Base-by-base conservation (phyloP, 1,284 basidiomycete genomes). In the Apiotrichum siamense region DNA sequence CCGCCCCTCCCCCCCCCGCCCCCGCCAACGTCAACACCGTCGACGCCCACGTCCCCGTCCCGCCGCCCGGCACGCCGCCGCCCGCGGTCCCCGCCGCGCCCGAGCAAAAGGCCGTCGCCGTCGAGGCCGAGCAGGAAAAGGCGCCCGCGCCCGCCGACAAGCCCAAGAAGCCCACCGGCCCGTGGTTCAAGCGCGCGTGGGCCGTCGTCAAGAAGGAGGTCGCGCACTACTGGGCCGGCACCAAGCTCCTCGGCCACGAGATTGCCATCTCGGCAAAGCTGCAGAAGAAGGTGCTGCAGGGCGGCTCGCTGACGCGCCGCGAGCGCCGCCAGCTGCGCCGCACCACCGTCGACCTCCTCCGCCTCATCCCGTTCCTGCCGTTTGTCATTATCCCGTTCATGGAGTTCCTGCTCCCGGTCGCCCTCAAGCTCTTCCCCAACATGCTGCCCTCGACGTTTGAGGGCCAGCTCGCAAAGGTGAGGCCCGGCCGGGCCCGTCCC, bases 401-500 rank as follows among this genome's bases (percentile, higher is more conserved):
- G 88, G 96, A 99, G 71, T 72, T 99, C 23, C 79, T 99, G n/a
- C 81, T 99, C 2, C 94, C 96, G 3, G 88, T 98, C 31, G 92
- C 92, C 0, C 81, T 99, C 63, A 96, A 94, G 74, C 77, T 99
- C 44, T 99, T 99, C 82, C 94, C 94, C 24, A 97, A 91, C 75
- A 97, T 98, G 91, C 82, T 98, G 5, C 96, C 94, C 0, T 93
- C 89, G 1, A 99, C 94, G 0, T 99, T 99, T 57, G 92, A 97
- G 73, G 93, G 97, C 78, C 94, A 97, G 74, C 96, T 87, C 65
- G 84, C 89, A 42, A 87, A 85, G 46, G 88, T 88, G 63, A 64
- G 85, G 76, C 11, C 17, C 15, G 10, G 20, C 35, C 18, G 27
- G 25, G 25, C 13, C 18, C 7, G 31, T 10, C 23, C 15, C 10